Evolutionary conservation across 164 flowering plant species (phyloP), one percentile per base, ranked within the genome.

Genomic region (Tetracentron sinense): DNA sequence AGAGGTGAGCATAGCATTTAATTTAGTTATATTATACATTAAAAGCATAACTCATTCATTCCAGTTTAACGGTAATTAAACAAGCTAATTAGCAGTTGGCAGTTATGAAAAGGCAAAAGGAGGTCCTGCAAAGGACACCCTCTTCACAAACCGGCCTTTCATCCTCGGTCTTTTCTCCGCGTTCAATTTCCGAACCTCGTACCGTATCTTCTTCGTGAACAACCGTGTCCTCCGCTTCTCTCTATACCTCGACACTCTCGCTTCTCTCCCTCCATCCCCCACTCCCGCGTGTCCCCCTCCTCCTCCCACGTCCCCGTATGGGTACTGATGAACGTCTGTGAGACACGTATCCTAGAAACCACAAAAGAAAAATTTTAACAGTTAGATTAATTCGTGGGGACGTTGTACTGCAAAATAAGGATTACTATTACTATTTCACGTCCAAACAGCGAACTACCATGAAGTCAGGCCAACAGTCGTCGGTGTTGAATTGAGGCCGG

Each of bases 121-220:
- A 10, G 81, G 57, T 59, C 62, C 83, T 3, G 64, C 78, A 54
- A 80, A 76, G 50, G 85, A 76, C 0, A 86, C 63, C 69, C 97
- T 82, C 82, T 89, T 91, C 7, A 91, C 93, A 47, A 91, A 91
- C 53, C 96, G 76, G 12, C 96, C 97, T 69, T 92, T 92, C 92
- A 89, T 87, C 63, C 96, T 61, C 0, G 96, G 97, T 76, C 97
- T 85, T 81, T 92, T 89, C 83, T 91, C 97, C 0, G 96, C 97
- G 56, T 92, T 92, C 72, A 92, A 53, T 51, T 89, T 92, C 60
- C 97, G 66, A 21, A 92, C 97, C 73, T 92, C 97, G 73, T 92
- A 92, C 68, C 97, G 69, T 67, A 92, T 92, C 79, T 92, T 92
- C 89, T 92, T 92, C 1, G 94, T 84, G 76, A 92, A 92, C 70